A percentile compares a stretch with the other conserved stretches of the same genome.
phyloP scores from a whole-genome alignment of 345 rosid genomes.

The Schrenkiella parvula region DNA sequence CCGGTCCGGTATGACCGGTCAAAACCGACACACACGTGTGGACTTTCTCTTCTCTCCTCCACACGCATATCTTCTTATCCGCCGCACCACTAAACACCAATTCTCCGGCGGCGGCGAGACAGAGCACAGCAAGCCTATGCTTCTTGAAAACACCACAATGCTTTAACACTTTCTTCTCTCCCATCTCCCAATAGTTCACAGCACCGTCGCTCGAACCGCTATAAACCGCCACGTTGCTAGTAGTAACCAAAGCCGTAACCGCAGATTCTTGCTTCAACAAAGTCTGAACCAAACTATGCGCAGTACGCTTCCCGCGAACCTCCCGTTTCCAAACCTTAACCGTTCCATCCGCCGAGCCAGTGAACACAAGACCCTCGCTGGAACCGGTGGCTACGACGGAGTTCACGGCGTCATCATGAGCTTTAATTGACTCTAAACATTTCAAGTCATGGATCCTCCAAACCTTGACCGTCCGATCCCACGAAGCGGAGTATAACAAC shows the following conservation, averaged over 20 bases:
- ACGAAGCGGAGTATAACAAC: conserved; percentile 30
- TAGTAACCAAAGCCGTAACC: conserved; percentile 60
- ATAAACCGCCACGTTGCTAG: conserved; percentile 46
- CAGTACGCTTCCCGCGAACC: conserved; percentile 40
- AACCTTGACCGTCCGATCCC: conserved; percentile 37
- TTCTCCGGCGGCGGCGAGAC: conserved; percentile 49
- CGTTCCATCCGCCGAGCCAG: conserved; percentile 89
- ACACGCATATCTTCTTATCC: conserved; percentile 84
- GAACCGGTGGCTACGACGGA: conserved; percentile 42
- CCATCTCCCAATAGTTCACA: conserved; percentile 81
- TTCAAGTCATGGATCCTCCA: conserved; percentile 31
- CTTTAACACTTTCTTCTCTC: conserved; percentile 58
- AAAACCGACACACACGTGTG: conserved; percentile 69
- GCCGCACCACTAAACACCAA: conserved; percentile 83
- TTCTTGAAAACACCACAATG: conserved; percentile 66
- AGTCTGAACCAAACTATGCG: conserved; percentile 53
- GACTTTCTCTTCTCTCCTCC: conserved; percentile 63
- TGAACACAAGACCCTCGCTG: conserved; percentile 50
- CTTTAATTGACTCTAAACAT: conserved; percentile 47
- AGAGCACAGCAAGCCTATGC: conserved; percentile 52
- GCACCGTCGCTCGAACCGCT: conserved; percentile 88
- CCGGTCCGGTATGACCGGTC: conserved; percentile 89
- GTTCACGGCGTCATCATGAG: conserved; percentile 94
- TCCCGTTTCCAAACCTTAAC: conserved; percentile 86
- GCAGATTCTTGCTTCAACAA: conserved; percentile 65